Evolutionary conservation across 257 asterid genomes (phyloP).

Genomic region (Gentiana straminea): DNA sequence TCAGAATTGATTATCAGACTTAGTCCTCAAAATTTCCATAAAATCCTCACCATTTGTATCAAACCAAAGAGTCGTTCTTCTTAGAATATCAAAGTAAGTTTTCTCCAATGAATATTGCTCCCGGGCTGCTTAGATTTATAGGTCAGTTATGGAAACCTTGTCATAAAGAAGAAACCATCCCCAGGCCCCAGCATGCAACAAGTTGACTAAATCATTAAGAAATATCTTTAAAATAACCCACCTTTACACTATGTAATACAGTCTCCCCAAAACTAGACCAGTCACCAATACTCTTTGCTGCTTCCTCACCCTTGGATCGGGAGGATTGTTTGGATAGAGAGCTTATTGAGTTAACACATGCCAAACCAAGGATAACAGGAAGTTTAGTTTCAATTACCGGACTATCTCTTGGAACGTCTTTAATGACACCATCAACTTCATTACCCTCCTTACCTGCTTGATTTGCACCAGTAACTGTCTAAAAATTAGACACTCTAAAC

Average conservation of each 20-base stretch:
- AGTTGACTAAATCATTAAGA: not conserved
- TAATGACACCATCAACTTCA: slow-evolving; percentile 23
- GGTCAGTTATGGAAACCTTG: too few species aligned
- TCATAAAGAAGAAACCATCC: too few species aligned
- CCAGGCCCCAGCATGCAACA: too few species aligned
- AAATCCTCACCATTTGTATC: too few species aligned
- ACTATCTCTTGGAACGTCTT: slow-evolving; percentile 21
- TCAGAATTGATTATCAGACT: too few species aligned
- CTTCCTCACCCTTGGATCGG: slow-evolving; percentile 17
- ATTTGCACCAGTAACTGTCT: slow-evolving; percentile 11
- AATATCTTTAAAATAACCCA: slow-evolving; percentile 11
- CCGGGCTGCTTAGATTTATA: too few species aligned
- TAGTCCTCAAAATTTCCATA: too few species aligned
- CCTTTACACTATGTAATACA: slow-evolving; percentile 22
- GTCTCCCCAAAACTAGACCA: slow-evolving; percentile 20
- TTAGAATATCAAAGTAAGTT: too few species aligned
- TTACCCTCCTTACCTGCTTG: slow-evolving; percentile 33
- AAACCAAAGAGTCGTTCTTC: too few species aligned
- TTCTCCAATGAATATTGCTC: too few species aligned
- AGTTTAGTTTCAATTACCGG: slow-evolving; percentile 17
- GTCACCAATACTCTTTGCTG: slow-evolving; percentile 17
- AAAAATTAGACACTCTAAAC: not conserved
- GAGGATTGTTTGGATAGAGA: slow-evolving; percentile 19
- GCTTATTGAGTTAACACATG: slow-evolving; percentile 34
- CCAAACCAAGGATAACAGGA: slow-evolving; percentile 52